phyloP scores from a whole-genome alignment of 2,329 filamentous ascomycete genomes.

The Sporothrix protearum region DNA sequence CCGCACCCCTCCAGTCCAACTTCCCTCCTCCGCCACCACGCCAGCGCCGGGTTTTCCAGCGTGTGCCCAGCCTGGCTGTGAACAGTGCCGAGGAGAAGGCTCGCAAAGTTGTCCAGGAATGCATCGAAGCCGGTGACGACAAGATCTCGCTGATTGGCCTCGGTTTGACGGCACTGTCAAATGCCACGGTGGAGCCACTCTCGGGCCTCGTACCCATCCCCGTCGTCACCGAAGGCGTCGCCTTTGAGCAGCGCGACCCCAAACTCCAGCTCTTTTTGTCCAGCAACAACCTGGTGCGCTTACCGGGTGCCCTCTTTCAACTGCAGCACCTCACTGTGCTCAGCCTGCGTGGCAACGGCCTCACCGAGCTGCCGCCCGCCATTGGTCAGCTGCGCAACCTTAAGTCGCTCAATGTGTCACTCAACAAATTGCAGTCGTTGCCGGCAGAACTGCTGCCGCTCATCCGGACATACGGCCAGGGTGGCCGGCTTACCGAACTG shows the following conservation, averaged over 20 bases:
- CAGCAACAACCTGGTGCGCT: conserved; percentile 52
- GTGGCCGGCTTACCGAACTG: conserved; percentile 49
- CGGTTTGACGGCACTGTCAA: conserved; percentile 51
- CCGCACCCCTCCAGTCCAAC: conserved; percentile 33
- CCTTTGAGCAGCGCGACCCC: conserved; percentile 58
- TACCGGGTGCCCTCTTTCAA: conserved; percentile 60
- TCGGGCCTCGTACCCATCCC: conserved; percentile 53
- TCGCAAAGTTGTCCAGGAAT: conserved; percentile 46
- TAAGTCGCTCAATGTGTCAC: conserved; percentile 60
- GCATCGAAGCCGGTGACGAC: conserved; percentile 58
- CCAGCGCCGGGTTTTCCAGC: conserved; percentile 31
- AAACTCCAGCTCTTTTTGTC: conserved; percentile 60
- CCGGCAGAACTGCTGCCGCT: conserved; percentile 62
- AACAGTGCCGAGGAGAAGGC: conserved; percentile 46
- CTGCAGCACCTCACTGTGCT: conserved; percentile 61
- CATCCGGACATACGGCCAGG: conserved; percentile 37
- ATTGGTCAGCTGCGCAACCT: conserved; percentile 58
- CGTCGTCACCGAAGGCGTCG: conserved; percentile 52
- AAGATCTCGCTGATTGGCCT: conserved; percentile 45
- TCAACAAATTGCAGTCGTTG: conserved; percentile 58
- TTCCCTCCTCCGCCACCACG: conserved; percentile 40
- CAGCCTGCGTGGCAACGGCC: conserved; percentile 61
- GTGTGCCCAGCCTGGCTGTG: conserved; percentile 30
- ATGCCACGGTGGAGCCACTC: conserved; percentile 56
- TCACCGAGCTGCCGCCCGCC: conserved; percentile 58